phyloP scores from a whole-genome alignment of 2,329 filamentous ascomycete genomes.

The Diaporthe sp. region DNA sequence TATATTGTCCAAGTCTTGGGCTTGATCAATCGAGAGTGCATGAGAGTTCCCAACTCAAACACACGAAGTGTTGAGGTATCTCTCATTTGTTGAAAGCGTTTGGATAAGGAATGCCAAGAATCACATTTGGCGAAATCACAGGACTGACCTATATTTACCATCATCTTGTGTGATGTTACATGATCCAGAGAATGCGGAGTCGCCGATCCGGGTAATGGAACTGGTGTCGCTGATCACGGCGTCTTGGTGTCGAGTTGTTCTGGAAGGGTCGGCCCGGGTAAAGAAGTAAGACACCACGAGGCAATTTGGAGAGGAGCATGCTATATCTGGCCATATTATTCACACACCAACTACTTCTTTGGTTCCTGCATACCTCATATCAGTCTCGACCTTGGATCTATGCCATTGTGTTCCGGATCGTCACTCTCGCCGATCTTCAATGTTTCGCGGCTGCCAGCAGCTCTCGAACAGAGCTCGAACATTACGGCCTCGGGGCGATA shows the following conservation, averaged over 20 bases:
- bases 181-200: background rate
- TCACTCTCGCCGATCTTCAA: too few species aligned
- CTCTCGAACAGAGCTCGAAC: background rate
- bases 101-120: background rate
- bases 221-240: background rate
- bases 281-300: background rate
- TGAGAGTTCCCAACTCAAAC: too few species aligned
- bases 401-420: too few species aligned
- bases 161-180: background rate
- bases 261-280: constrained; percentile 16
- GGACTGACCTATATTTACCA: background rate
- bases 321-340: background rate
- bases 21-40: too few species aligned
- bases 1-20: too few species aligned
- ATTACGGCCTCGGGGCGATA: background rate
- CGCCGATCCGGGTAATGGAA: background rate
- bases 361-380: background rate
- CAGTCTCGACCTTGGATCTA: background rate
- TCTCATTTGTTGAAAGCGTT: background rate
- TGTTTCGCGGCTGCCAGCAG: background rate
- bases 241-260: background rate
- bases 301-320: background rate
- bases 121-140: background rate
- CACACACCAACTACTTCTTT: background rate
- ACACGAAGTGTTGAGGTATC: background rate